Base-by-base conservation (phyloP, 805 yeast genomes). In the Danielia reshetovae region DNA sequence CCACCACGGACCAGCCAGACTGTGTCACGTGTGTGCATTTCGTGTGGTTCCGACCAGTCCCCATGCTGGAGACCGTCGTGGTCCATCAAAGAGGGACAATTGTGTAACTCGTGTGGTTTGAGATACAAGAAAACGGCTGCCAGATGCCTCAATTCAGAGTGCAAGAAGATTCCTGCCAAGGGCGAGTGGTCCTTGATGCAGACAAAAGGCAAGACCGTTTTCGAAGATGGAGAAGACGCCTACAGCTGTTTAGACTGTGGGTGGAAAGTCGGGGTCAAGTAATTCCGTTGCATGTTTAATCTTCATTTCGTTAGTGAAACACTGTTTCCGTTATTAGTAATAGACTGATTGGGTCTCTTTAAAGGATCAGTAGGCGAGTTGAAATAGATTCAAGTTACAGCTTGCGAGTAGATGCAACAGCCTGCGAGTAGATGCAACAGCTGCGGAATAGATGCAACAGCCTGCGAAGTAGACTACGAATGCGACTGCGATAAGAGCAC, bases 41-140 rank as follows among this genome's bases (percentile, higher is more conserved):
- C 96, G 5, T 90, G 98, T 62, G 87, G 88, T 5, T 78, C 93
- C 1, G 82, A 80, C 36, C 93, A 85, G 48, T 85, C 95, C 5
- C 98, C 98, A 4, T 90, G 98, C 60, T 90, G 98, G 98, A 76
- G 98, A 55, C 98, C 98, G 1, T 83, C 95, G 4, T 90, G 98
- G 98, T 80, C 90, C 3, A 70, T 79, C 18, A 69, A 79, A 45
- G 87, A 84, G 42, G 97, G 97, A n/a, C 97, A 89, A 64, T 72
- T 90, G 47, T 90, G 98, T 68, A 90, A 90, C 57, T 86, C 96
- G 1, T 90, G 98, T 62, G 98, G 98, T 1, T 68, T 90, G 50
- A 72, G 98, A 45, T 90, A 85, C 65, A 89, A 93, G 60, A 90
- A 90, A 65, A 89, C 97, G 0, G 85, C 86, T 18, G 95, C 95